Conservation (phyloP, 2,329 filamentous ascomycete species). For the Plenodomus lindquistii region DNA sequence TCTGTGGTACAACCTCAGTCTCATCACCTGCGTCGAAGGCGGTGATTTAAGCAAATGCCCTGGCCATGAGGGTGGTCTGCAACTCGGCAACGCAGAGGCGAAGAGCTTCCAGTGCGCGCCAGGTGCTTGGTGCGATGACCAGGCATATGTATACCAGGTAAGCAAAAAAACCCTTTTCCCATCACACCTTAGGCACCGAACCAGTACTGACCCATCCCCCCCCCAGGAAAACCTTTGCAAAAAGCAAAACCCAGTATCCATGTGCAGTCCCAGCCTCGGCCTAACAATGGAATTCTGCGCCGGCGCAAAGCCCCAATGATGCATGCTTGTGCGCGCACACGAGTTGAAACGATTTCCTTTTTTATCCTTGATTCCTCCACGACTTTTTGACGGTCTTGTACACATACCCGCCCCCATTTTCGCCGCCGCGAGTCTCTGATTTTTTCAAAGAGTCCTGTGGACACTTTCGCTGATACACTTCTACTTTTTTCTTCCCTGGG, state of each 20-base stretch:
- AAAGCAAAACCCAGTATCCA: slow-evolving; percentile 14
- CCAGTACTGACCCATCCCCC: neutral
- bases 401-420: no score
- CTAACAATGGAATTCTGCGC: slow-evolving; percentile 25
- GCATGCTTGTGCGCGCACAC: neutral
- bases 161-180: neutral
- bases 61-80: slow-evolving; percentile 19
- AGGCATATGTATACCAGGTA: slow-evolving; percentile 22
- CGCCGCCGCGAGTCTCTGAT: no score
- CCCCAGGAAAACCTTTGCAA: slow-evolving; percentile 24
- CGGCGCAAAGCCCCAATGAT: slow-evolving; percentile 1
- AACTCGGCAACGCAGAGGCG: slow-evolving; percentile 13
- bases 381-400: neutral
- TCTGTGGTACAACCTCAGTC: slow-evolving; percentile 23
- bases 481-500: no score
- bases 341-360: neutral
- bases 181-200: neutral
- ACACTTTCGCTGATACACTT: neutral
- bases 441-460: no score
- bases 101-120: slow-evolving; percentile 18
- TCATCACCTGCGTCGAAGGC: slow-evolving; percentile 18
- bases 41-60: slow-evolving; percentile 15
- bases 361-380: neutral
- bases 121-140: slow-evolving; percentile 22
- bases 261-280: slow-evolving; percentile 7